Evolutionary conservation across 2,329 filamentous ascomycete genomes (phyloP).

Genomic region (Xylariaceae sp.): DNA sequence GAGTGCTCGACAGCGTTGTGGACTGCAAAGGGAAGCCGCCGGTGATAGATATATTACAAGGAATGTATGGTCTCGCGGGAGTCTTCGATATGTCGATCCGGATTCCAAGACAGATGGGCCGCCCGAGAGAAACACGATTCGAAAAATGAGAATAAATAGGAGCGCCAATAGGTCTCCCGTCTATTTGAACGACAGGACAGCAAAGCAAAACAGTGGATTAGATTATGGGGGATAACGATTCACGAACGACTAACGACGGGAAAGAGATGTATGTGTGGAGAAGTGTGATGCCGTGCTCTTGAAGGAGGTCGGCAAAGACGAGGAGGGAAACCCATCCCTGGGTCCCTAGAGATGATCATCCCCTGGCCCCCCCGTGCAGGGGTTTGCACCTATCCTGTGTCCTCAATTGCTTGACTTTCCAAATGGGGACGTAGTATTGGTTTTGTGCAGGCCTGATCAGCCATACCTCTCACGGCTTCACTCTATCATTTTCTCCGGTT

Average conservation of each 20-base stretch:
- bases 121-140: constrained; percentile 27
- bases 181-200: constrained; percentile 26
- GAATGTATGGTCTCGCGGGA: constrained; percentile 35
- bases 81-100: constrained; percentile 32
- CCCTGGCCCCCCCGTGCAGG: constrained; percentile 6
- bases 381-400: constrained; percentile 9
- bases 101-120: constrained; percentile 37
- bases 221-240: constrained; percentile 12
- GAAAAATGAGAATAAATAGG: constrained; percentile 33
- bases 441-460: background rate
- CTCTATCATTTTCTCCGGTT: background rate
- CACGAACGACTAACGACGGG: constrained; percentile 11
- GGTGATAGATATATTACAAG: constrained; percentile 26
- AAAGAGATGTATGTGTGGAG: constrained; percentile 22
- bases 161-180: constrained; percentile 29
- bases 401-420: constrained; percentile 22
- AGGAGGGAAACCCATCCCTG: constrained; percentile 1
- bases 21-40: constrained; percentile 16
- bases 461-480: background rate
- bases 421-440: constrained; percentile 20
- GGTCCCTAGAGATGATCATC: constrained; percentile 1
- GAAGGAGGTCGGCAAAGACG: constrained; percentile 19
- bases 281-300: constrained; percentile 15
- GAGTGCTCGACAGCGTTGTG: constrained; percentile 1
- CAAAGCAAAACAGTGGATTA: constrained; percentile 19